These are phyloP conservation scores for Phialocephala sp. DNA, from an alignment of 2,329 filamentous ascomycete genomes.

Conservation along the genomic window DNA sequence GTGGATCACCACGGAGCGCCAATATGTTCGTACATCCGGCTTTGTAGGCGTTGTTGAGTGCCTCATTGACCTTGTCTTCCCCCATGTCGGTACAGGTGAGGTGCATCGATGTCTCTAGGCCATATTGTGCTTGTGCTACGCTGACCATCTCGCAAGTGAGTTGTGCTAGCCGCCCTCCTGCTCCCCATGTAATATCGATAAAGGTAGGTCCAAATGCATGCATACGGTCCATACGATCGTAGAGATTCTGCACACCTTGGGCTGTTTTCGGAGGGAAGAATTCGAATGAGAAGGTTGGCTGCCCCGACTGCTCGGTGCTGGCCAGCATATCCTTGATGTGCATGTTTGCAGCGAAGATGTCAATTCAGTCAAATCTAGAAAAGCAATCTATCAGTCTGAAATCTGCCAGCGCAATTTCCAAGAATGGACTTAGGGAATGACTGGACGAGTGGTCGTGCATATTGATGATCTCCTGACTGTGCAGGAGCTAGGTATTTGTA, in stretches of 20 bases:
- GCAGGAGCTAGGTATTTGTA: not conserved
- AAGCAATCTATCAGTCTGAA: slow-evolving; percentile 14
- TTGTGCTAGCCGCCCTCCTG: slow-evolving; percentile 87
- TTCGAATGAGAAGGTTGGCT: slow-evolving; percentile 96
- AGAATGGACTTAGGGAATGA: not conserved
- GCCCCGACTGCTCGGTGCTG: slow-evolving; percentile 77
- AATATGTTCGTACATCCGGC: slow-evolving; percentile 97
- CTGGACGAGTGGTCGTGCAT: not conserved
- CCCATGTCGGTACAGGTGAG: slow-evolving; percentile 99
- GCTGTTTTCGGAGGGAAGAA: slow-evolving; percentile 99
- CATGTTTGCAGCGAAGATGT: slow-evolving; percentile 63
- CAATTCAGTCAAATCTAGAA: slow-evolving; percentile 14
- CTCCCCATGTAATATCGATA: slow-evolving; percentile 98
- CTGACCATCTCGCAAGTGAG: slow-evolving; percentile 97
- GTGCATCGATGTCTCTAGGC: slow-evolving; percentile 98
- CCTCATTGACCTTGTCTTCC: slow-evolving; percentile 86
- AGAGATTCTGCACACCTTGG: slow-evolving; percentile 97
- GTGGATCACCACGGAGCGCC: slow-evolving; percentile 90
- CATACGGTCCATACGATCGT: slow-evolving; percentile 99
- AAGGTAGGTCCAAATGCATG: slow-evolving; percentile 92
- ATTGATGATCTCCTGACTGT: not conserved
- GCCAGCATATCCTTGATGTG: slow-evolving; percentile 93
- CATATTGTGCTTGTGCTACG: slow-evolving; percentile 92
- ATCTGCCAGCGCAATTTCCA: not conserved
- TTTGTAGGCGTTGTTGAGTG: slow-evolving; percentile 86